These are phyloP conservation scores for Eutrema heterophyllum DNA, from an alignment of 345 rosid genomes.

Conservation along the genomic window DNA sequence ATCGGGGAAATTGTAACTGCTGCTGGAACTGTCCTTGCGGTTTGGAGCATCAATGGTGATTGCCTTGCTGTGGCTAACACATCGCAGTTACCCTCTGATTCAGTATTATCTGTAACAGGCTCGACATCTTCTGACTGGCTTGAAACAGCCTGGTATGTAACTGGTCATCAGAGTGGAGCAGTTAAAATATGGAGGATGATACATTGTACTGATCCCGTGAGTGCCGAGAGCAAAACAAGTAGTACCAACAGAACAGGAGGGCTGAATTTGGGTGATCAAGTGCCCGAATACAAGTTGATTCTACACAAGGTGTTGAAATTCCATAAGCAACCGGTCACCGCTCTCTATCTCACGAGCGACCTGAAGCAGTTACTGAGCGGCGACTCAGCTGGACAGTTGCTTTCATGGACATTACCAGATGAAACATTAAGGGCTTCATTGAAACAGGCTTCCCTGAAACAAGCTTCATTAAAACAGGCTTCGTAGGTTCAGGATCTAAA, in stretches of 20 bases:
- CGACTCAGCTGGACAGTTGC: constrained; percentile 79
- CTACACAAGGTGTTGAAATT: constrained; percentile 80
- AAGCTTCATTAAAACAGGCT: constrained; percentile 24
- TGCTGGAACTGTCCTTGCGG: constrained; percentile 90
- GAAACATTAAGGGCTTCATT: constrained; percentile 63
- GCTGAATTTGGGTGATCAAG: constrained; percentile 53
- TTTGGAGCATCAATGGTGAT: constrained; percentile 98
- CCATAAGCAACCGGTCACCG: constrained; percentile 86
- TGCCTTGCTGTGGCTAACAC: constrained; percentile 89
- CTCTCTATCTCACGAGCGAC: constrained; percentile 71
- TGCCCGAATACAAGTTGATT: constrained; percentile 76
- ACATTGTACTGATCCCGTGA: constrained; percentile 57
- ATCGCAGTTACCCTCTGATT: constrained; percentile 95
- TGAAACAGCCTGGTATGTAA: constrained; percentile 89
- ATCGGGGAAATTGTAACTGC: constrained; percentile 95
- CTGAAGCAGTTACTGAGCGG: constrained; percentile 94
- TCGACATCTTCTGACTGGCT: constrained; percentile 86
- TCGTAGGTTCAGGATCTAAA: constrained; percentile 21
- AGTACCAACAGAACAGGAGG: constrained; percentile 45
- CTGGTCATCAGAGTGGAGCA: constrained; percentile 99
- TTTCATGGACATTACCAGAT: constrained; percentile 93
- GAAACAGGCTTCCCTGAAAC: constrained; percentile 39
- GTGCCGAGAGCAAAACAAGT: constrained; percentile 43
- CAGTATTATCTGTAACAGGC: constrained; percentile 79
- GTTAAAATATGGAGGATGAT: constrained; percentile 97